Conservation (phyloP, 1,284 basidiomycete genomes). For the Apiotrichum montevideense region DNA sequence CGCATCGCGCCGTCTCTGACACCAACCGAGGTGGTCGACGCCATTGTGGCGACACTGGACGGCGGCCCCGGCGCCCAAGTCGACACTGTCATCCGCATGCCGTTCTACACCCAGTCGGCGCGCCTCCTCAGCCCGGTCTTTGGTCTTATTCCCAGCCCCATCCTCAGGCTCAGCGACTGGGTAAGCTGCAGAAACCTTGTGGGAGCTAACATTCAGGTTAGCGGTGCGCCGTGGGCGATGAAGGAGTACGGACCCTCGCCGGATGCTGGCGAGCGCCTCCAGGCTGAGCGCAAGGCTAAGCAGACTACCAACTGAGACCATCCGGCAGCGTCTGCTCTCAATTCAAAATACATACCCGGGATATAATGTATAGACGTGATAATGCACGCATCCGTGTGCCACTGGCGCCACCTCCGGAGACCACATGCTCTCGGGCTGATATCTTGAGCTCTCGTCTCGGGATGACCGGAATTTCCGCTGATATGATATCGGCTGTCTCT, state of each 20-base stretch:
- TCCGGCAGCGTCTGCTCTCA: too few species aligned
- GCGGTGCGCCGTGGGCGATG: slow-evolving; percentile 38
- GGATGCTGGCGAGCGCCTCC: slow-evolving; percentile 13
- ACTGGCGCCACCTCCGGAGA: too few species aligned
- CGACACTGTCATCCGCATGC: slow-evolving; percentile 58
- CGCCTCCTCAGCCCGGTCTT: slow-evolving; percentile 27
- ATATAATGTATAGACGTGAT: too few species aligned
- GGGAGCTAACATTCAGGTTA: slow-evolving; percentile 15
- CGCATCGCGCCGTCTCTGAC: slow-evolving; percentile 70
- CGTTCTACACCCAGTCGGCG: slow-evolving; percentile 45
- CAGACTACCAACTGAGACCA: too few species aligned
- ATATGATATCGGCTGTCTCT: too few species aligned
- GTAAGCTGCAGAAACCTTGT: slow-evolving; percentile 18
- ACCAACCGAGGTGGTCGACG: slow-evolving; percentile 68
- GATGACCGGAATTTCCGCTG: too few species aligned
- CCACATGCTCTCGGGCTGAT: too few species aligned
- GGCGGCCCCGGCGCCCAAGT: slow-evolving; percentile 56
- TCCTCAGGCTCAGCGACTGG: slow-evolving; percentile 35
- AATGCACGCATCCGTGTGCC: too few species aligned
- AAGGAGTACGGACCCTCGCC: slow-evolving; percentile 34
- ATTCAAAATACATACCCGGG: too few species aligned
- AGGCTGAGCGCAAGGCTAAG: too few species aligned
- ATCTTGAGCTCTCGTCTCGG: too few species aligned
- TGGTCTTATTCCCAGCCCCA: slow-evolving; percentile 35
- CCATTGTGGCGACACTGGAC: slow-evolving; percentile 69